These are phyloP conservation scores for Durusdinium trenchii DNA, from an alignment of 73 alveolate species.

Conservation along the genomic window DNA sequence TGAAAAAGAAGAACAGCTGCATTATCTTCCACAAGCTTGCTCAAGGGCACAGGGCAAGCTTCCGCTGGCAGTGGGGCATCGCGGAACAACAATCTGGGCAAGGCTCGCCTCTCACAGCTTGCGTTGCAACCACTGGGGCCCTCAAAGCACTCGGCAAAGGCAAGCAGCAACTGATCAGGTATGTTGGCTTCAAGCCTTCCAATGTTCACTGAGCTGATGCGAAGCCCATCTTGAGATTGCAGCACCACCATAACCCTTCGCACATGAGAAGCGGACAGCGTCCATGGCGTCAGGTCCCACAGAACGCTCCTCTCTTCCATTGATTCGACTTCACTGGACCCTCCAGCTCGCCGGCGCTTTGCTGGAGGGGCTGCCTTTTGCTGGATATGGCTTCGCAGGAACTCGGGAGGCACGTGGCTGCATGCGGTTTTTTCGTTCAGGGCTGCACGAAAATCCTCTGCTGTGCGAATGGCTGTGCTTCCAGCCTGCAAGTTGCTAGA, in stretches of 20 bases:
- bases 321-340: neutral
- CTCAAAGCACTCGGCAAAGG: conserved; percentile 81
- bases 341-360: neutral
- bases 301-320: conserved; percentile 7
- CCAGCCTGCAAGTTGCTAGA: conserved; percentile 23
- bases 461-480: conserved; percentile 31
- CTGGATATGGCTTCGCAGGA: conserved; percentile 60
- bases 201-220: conserved; percentile 63
- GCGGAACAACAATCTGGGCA: conserved; percentile 56
- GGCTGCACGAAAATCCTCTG: conserved; percentile 83
- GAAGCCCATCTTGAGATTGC: conserved; percentile 57
- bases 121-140: conserved; percentile 67
- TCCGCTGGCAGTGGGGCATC: conserved; percentile 60
- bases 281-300: conserved; percentile 91
- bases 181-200: conserved; percentile 80
- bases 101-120: conserved; percentile 19
- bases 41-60: conserved; percentile 37
- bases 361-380: conserved; percentile 19
- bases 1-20: conserved; percentile 21
- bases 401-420: conserved; percentile 74
- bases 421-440: conserved; percentile 81
- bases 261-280: conserved; percentile 66
- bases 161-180: conserved; percentile 67
- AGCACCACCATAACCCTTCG: conserved; percentile 66
- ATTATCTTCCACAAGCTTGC: conserved; percentile 60